Evolutionary conservation across 2,329 filamentous ascomycete genomes (phyloP), one percentile per base, ranked within the genome.

Genomic region (Colletotrichum viniferum): DNA sequence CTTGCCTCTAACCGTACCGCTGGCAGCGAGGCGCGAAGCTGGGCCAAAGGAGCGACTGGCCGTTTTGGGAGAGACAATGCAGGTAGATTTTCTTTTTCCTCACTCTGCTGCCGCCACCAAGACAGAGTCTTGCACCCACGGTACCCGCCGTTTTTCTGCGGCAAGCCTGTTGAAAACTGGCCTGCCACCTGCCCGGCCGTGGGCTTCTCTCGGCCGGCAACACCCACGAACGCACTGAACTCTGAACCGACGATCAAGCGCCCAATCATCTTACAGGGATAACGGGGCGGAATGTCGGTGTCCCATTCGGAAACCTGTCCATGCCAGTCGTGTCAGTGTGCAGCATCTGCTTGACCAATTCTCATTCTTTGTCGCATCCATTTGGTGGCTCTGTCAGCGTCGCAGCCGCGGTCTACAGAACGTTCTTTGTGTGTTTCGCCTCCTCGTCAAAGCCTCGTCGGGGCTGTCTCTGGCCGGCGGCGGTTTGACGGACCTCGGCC

Each of bases 191-290:
- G 55, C 21, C 66, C 56, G 66, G 24, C 24, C 26, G 34, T 24
- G 55, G 30, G 62, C 34, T 32, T 63, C 26, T 56, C 68, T 64
- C 69, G 38, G 72, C 62, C 55, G 56, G 30, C 34, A 43, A 55
- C 13, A 58, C 16, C 58, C 43, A 48, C n/a, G 8, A 55, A 61
- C 32, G 64, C 13, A 52, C 24, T 56, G 36, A 36, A 69, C n/a
- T 12, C 18, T 56, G 28, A 36, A 56, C n/a, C 12, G 73, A 48
- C 38, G 55, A 61, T 71, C 69, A 61, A 43, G 38, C 69, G 34
- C 18, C 73, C 73, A 73, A 68, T 75, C 69, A 68, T 75, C 69
- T 75, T 73, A 68, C 73, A 75, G 73, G 69, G 73, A 75, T 75
- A 74, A 70, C 38, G 60, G 38, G 13, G 56, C 34, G 43, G 26